Evolutionary conservation across 306 rosid species (phyloP), one percentile per base, ranked within the genome.

Genomic region (Canavalia gladiata): DNA sequence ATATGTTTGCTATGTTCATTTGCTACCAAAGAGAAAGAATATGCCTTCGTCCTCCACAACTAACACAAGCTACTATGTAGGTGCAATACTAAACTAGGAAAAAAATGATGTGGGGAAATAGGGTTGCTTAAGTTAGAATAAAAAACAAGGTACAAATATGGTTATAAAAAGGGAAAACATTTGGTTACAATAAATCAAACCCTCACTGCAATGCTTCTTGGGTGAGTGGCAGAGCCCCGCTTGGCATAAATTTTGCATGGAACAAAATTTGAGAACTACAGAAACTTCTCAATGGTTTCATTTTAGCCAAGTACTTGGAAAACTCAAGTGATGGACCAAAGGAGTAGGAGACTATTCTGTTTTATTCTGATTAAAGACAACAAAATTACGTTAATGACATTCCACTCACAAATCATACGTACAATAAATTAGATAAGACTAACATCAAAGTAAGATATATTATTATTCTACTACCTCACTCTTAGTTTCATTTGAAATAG

Each of bases 121-220:
- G 2, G 7, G 35, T 51, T 63, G 66, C 62, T 9, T 35, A 29
- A 28, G 72, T 74, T 49, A 46, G 39, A 67, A 58, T 68, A 11
- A 68, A 74, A 2, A 63, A 50, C 33, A 33, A 39, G 42, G 42
- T 39, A 39, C 42, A 39, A 39, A 4, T 4, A 3, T 7, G 25
- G 29, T 10, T 29, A 60, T 9, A 33, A 12, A 39, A 35, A 7
- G 18, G 8, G 37, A 7, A 29, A 59, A 55, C 49, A 56, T 50
- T 47, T 64, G 76, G 55, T 34, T 55, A 70, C 39, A 39, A 63
- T 35, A 37, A 70, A 41, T 5, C 25, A 78, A 91, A 93, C 99
- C 94, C 99, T 89, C 87, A 93, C 99, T 3, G 99, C 99, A 78
- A 95, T 93, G 92, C 99, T 95, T 84, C 99, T 84, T 8, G 99